Evolutionary conservation across 2,329 filamentous ascomycete genomes (phyloP), one percentile per base, ranked within the genome.

Genomic region (Cephalotrichum gorgonifer): DNA sequence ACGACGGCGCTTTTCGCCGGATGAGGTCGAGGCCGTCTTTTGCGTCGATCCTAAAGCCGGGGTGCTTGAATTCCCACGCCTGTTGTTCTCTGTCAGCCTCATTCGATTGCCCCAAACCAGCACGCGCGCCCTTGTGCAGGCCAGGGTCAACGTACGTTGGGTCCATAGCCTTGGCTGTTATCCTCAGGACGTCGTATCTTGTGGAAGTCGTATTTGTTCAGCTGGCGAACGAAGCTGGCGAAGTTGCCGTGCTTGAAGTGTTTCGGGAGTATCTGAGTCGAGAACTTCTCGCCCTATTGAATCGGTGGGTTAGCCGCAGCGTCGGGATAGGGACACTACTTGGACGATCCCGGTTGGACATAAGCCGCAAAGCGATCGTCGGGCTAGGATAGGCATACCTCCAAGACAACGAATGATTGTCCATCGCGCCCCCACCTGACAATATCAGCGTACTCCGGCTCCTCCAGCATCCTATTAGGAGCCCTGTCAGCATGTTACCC

Each of bases 191-290:
- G 66, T 54, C 93, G 81, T 54, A 97, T 90, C 74, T 98, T 98
- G 74, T 98, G 93, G 58, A 98, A 98, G 63, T 95, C 90, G 66
- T 95, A 96, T 64, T 96, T 96, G 72, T 96, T 96, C 51, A 96
- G 72, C 64, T 96, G 90, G 44, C 90, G 85, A 51, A 96, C 90
- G 63, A 96, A 96, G 67, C 89, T 95, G 28, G 90, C 90, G 71
- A 96, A 96, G 65, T 96, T 96, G 77, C 88, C 95, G 69, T 97
- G 93, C 68, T 98, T 98, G 75, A 98, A 98, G 61, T 97, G 89
- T 64, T 97, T 96, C 2, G 93, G 93, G 15, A 98, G 79, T 58
- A 98, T 95, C 35, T 87, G 86, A 65, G 96, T 95, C 22, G 93
- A 97, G 62, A 98, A 98, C 66, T 95, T 95, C 65, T 97, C 91